Base-by-base conservation (phyloP, 805 yeast genomes). In the Candida silvatica region DNA sequence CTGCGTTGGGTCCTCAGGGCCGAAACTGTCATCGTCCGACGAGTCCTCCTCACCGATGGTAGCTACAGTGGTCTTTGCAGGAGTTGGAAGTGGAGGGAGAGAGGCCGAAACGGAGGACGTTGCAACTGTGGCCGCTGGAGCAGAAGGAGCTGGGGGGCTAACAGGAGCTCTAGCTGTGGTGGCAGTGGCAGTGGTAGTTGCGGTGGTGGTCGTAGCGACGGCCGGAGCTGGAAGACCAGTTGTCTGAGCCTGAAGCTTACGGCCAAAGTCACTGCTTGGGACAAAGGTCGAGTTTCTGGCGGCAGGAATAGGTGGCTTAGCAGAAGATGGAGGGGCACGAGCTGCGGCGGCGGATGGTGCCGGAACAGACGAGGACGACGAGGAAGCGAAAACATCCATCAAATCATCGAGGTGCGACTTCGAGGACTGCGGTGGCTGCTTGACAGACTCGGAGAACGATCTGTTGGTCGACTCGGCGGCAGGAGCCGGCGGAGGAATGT, bases 181-280 rank as follows among this genome's bases (percentile, higher is more conserved):
- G 7, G 24, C 24, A 7, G 7, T 70, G 59, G 0, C 24, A 22
- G 24, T 22, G 24, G 12, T 12, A 8, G 24, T 7, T 8, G 22
- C 23, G 15, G 23, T 18, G 6, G 32, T 20, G 6, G 32, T n/a
- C 5, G 14, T 6, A n/a, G 14, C 5, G 7, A 20, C 25, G 6
- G 8, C 12, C 9, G 17, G 20, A n/a, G n/a, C n/a, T n/a, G n/a
- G n/a, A n/a, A n/a, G n/a, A 17, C 23, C 14, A 20, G 24, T n/a
- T 7, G 20, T 24, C 24, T 32, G 35, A 12, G 29, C 34, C 36
- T 68, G 49, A 26, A 88, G 66, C 24, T 70, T 69, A 59, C 82
- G 95, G 22, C 97, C 97, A 64, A 88, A 90, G 8, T 71, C 60
- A 0, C 96, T 86, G 14, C 87, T 69, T 24, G 97, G 97, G 36